phyloP scores from a whole-genome alignment of 441 rosid species.

The Populus hybrid region DNA sequence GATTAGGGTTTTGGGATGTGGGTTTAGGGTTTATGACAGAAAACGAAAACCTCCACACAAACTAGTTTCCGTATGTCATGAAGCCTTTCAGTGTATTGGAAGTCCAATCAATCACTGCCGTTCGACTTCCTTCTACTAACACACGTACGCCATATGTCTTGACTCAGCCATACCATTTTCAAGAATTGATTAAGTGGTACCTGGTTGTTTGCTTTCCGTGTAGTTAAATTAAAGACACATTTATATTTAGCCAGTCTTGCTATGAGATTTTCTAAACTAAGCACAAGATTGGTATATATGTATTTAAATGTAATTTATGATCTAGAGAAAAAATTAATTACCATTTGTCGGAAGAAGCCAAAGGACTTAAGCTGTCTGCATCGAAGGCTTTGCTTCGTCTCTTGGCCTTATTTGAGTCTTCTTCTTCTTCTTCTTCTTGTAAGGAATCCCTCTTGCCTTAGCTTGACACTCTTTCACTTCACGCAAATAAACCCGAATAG shows the following conservation, averaged over 20 bases:
- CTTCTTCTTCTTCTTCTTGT: conserved; percentile 80
- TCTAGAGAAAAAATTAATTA: conserved; percentile 10
- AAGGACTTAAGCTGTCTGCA: conserved; percentile 22
- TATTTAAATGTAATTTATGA: background rate
- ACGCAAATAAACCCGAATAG: conserved; percentile 63
- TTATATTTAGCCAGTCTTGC: background rate
- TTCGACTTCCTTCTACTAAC: background rate
- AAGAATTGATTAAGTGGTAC: background rate
- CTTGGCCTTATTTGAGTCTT: conserved; percentile 47
- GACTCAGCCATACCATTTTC: background rate
- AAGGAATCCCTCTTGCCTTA: conserved; percentile 85
- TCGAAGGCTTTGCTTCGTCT: conserved; percentile 43
- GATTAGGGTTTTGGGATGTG: conserved; percentile 39
- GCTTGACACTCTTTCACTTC: conserved; percentile 86
- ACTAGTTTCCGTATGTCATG: background rate
- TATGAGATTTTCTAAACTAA: background rate
- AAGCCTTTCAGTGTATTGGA: background rate
- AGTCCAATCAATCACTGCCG: background rate
- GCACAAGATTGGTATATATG: background rate
- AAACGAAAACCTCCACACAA: background rate
- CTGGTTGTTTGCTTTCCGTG: background rate
- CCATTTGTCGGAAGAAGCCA: conserved; percentile 33
- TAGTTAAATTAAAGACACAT: background rate
- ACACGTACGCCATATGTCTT: background rate
- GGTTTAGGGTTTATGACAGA: conserved; percentile 34